Percentiles rank a stretch among this genome's conserved stretches.
phyloP scores from a whole-genome alignment of 116 monocot genomes.

The Trichopus zeylanicus region DNA sequence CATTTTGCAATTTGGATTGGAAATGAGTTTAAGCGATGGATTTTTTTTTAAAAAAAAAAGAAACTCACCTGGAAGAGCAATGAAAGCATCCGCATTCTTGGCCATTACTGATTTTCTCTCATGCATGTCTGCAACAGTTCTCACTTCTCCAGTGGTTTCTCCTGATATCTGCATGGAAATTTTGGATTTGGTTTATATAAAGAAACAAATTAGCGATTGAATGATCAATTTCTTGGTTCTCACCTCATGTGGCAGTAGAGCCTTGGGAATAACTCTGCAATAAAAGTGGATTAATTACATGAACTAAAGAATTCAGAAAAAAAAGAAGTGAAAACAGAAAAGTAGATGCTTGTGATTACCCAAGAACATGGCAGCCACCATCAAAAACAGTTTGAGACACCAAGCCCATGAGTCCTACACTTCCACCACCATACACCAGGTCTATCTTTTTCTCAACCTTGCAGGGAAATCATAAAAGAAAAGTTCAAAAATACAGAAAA shows the following conservation, averaged over 20 bases:
- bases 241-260: constrained; percentile 60
- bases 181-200: neutral
- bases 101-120: constrained; percentile 80
- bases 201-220: neutral
- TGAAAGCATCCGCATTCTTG: constrained; percentile 70
- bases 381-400: constrained; percentile 55
- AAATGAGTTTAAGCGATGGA: neutral
- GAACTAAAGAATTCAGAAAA: no score
- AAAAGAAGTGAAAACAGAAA: no score
- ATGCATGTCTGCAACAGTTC: constrained; percentile 68
- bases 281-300: neutral
- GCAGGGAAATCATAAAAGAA: neutral
- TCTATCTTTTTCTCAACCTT: constrained; percentile 67
- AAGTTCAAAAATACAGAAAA: neutral
- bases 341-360: constrained; percentile 15
- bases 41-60: neutral
- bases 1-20: neutral
- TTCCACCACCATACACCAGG: constrained; percentile 79
- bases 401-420: constrained; percentile 69
- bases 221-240: neutral
- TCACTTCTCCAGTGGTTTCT: constrained; percentile 52
- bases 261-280: constrained; percentile 61
- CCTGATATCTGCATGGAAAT: constrained; percentile 42
- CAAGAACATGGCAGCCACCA: constrained; percentile 76
- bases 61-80: constrained; percentile 64